These are phyloP conservation scores for Penicillium macrosclerotiorum DNA, from an alignment of 495 filamentous ascomycete species.

Conservation along the genomic window DNA sequence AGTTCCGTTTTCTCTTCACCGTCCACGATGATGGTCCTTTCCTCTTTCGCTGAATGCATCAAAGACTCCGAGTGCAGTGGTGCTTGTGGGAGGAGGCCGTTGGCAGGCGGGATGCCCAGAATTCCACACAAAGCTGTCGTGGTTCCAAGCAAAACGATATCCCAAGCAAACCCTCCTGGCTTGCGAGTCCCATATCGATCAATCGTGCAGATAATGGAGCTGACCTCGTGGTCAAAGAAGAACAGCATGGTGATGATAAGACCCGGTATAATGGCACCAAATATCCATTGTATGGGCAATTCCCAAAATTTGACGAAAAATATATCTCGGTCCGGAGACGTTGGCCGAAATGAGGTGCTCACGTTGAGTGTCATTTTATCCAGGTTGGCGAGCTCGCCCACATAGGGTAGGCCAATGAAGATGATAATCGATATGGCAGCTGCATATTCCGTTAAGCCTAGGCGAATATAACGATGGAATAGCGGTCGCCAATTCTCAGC, in stretches of 20 bases:
- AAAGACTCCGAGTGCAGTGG: constrained; percentile 68
- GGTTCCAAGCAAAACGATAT: constrained; percentile 63
- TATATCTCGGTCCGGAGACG: constrained; percentile 51
- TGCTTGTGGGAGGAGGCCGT: constrained; percentile 68
- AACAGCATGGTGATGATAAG: constrained; percentile 68
- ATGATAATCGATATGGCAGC: constrained; percentile 70
- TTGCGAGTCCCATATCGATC: constrained; percentile 65
- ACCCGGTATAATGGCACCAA: constrained; percentile 63
- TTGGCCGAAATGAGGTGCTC: constrained; percentile 57
- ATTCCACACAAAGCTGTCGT: constrained; percentile 70
- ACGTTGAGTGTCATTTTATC: constrained; percentile 63
- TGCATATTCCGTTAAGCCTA: constrained; percentile 66
- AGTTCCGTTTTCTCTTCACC: constrained; percentile 40
- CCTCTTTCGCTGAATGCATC: constrained; percentile 53
- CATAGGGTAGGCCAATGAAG: constrained; percentile 63
- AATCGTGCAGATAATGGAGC: constrained; percentile 72
- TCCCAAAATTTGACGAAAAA: constrained; percentile 70
- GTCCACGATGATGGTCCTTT: constrained; percentile 32
- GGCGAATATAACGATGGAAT: constrained; percentile 64
- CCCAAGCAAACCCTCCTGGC: constrained; percentile 69
- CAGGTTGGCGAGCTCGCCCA: constrained; percentile 60
- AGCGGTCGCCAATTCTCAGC: constrained; percentile 64
- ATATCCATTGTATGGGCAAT: constrained; percentile 59
- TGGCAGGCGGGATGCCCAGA: constrained; percentile 66
- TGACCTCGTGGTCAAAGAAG: constrained; percentile 75